A percentile compares a stretch with the other conserved stretches of the same genome.
Conservation (phyloP, 371 early-diverging fungal species). For the Parasitella parasitica region DNA sequence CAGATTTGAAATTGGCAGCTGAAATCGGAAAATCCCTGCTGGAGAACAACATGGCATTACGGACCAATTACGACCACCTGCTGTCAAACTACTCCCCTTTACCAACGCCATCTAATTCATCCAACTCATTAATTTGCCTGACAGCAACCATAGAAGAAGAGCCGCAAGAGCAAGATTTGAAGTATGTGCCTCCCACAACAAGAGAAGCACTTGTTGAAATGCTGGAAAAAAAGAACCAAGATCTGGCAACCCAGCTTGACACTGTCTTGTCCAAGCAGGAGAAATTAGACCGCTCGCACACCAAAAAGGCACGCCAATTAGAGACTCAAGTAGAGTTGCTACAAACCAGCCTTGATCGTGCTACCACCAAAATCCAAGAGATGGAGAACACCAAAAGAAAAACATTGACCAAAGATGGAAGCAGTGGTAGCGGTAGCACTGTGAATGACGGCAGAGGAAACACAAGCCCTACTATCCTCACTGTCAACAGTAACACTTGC, state of each 20-base stretch:
- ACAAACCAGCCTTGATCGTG: conserved; percentile 21
- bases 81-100: conserved; percentile 24
- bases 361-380: conserved; percentile 25
- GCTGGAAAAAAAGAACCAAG: conserved; percentile 23
- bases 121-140: neutral
- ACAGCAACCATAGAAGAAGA: neutral
- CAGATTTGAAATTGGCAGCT: conserved; percentile 50
- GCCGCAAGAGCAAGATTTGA: conserved; percentile 8
- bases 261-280: conserved; percentile 6
- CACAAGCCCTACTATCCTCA: neutral
- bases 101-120: conserved; percentile 12
- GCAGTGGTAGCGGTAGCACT: neutral
- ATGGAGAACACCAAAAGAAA: conserved; percentile 9
- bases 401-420: conserved; percentile 14
- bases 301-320: conserved; percentile 14
- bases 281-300: conserved; percentile 9
- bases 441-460: neutral
- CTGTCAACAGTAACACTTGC: neutral
- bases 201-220: conserved; percentile 28
- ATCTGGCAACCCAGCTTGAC: conserved; percentile 19
- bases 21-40: conserved; percentile 51
- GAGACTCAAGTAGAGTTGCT: conserved; percentile 21
- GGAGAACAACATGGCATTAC: conserved; percentile 45
- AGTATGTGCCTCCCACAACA: conserved; percentile 14
- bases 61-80: conserved; percentile 48